Percentiles rank a stretch among this genome's conserved stretches.
phyloP scores from a whole-genome alignment of 371 early-diverging fungal species.

The Mycotypha africana region DNA sequence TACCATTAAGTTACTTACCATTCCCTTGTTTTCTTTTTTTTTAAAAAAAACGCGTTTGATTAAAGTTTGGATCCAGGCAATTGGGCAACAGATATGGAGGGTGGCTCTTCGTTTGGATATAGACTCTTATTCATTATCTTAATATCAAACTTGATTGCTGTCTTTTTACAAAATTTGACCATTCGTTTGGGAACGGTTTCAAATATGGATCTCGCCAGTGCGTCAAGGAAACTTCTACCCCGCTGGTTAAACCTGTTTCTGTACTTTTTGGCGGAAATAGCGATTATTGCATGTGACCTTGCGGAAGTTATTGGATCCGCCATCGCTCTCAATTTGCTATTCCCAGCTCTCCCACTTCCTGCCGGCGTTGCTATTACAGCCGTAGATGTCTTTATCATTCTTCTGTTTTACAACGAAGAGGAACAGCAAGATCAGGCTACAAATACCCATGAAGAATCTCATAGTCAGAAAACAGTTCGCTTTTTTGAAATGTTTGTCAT shows the following conservation, averaged over 20 bases:
- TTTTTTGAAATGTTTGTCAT: slow-evolving; percentile 67
- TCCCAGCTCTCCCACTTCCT: slow-evolving; percentile 58
- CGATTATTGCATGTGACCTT: slow-evolving; percentile 73
- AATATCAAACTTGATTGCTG: slow-evolving; percentile 71
- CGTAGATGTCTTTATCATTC: slow-evolving; percentile 69
- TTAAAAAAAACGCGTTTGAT: background rate
- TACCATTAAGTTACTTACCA: background rate
- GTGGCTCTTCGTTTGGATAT: slow-evolving; percentile 75
- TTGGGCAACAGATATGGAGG: slow-evolving; percentile 71
- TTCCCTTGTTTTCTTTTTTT: background rate
- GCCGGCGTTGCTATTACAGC: slow-evolving; percentile 79
- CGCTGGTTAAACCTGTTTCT: slow-evolving; percentile 52
- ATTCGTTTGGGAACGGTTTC: slow-evolving; percentile 77
- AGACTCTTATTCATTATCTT: slow-evolving; percentile 68
- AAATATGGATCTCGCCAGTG: slow-evolving; percentile 69
- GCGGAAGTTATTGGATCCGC: slow-evolving; percentile 87
- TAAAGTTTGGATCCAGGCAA: slow-evolving; percentile 67
- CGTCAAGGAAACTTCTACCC: slow-evolving; percentile 56
- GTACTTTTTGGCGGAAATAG: slow-evolving; percentile 68
- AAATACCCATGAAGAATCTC: slow-evolving; percentile 12
- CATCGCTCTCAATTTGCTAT: slow-evolving; percentile 76
- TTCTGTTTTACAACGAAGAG: slow-evolving; percentile 60
- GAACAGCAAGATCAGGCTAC: slow-evolving; percentile 31
- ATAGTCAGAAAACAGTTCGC: slow-evolving; percentile 44
- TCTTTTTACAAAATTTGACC: slow-evolving; percentile 71